Base-by-base conservation (phyloP, 2,329 filamentous ascomycete genomes). In the Colletotrichum sp. region DNA sequence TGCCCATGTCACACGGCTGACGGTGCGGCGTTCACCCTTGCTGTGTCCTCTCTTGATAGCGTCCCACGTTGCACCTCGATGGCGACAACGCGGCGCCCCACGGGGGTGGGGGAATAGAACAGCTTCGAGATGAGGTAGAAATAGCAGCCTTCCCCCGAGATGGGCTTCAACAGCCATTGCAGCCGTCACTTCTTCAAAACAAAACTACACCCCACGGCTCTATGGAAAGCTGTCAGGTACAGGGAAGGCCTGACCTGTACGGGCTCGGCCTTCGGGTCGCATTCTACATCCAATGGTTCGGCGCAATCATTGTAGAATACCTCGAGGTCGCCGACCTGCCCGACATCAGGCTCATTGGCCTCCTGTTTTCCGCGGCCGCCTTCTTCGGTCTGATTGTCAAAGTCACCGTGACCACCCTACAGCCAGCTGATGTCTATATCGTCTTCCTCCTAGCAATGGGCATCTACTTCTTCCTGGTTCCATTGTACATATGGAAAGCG, bases 221-320 rank as follows among this genome's bases (percentile, higher is more conserved):
- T 34, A 81, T 80, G 80, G 71, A 65, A 28, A 68, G 79, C 27
- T 85, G 83, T 74, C 75, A 78, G 18, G 70, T 77, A 52, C 67
- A 77, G 32, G 80, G 82, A 18, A 78, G 80, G 25, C 79, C 83
- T 48, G 81, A 81, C 28, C 78, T 84, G 64, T 85, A 85, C 60
- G 84, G 84, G 8, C 70, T 85, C 22, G 84, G 83, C 56, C 82
- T 85, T 67, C 81, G 84, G 6, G 78, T 80, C 27, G 80, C 80
- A 12, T 83, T 85, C 70, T 85, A 85, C 71, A 67, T 82, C 27
- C 83, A 85, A 74, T 86, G 84, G 84, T 79, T 84, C 52, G 81
- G 80, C 10, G 79, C 80, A 28, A 76, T 83, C 16, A n/a, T 82
- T 2, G 78, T 83, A 15, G 80, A 84, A 67, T 82, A 80, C 66